Evolutionary conservation across 805 yeast genomes (phyloP), one percentile per base, ranked within the genome.

Genomic region (Pichia gijzeniarum): DNA sequence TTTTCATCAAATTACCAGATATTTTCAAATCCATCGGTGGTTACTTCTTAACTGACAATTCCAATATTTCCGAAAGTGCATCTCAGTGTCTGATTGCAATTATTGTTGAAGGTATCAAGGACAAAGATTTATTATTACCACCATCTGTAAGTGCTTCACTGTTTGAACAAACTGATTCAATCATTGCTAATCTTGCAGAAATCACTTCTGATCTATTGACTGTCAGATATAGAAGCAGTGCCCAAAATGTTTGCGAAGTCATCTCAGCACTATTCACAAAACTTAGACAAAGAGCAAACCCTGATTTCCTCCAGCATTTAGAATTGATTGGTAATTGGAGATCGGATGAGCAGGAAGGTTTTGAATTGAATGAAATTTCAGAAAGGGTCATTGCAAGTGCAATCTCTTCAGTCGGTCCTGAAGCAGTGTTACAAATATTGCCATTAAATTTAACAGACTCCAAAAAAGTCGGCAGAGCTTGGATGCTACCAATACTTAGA

Each of bases 401-500:
- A 1, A 79, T 93, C 45, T 62, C 85, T 2, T 77, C 83, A 4
- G 64, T 90, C 62, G 99, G 99, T 2, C 96, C 98, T 9, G 95
- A 85, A 54, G 77, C 72, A 12, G 93, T 93, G 2, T 67, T 91
- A 49, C 64, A 76, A 38, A 69, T 76, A 4, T 71, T 93, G 30
- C 98, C 99, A 6, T 70, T 93, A 58, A 88, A 91, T 59, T 71
- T 93, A 55, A 71, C 73, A 27, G 73, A 74, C 38, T 77, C 82
- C 5, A 64, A 68, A 28, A 71, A 73, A 36, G 74, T 81, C n/a
- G 97, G 97, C 38, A 78, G 98, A 61, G 97, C 97, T 38, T 93
- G 98, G 97, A 60, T 93, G 55, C 73, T 93, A 52, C 99, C 99
- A 10, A 62, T 93, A 30, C 73, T 93, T 50, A 82, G 97, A 67